A percentile compares a stretch with the other conserved stretches of the same genome.
Evolutionary conservation across 2,329 filamentous ascomycete genomes (phyloP).

Genomic region (Coleophoma eucalyptorum): DNA sequence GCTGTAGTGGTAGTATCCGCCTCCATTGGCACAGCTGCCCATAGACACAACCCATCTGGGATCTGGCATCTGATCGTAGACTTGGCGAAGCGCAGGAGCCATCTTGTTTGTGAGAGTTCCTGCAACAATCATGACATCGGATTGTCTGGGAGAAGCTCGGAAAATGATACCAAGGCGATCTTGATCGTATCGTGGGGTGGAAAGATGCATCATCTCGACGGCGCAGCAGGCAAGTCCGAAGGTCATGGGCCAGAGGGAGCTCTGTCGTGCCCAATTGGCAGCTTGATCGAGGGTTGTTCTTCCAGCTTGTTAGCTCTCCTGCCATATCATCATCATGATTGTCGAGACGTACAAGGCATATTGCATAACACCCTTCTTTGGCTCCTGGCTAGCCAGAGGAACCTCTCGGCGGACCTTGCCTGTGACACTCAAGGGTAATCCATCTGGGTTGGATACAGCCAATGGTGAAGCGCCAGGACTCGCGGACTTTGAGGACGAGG

Average conservation of each 20-base stretch:
- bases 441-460: constrained; percentile 49
- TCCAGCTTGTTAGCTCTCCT: no score
- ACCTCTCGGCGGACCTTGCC: constrained; percentile 62
- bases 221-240: constrained; percentile 88
- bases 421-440: constrained; percentile 45
- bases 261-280: constrained; percentile 80
- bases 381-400: constrained; percentile 72
- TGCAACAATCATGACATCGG: constrained; percentile 91
- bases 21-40: constrained; percentile 81
- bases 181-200: constrained; percentile 84
- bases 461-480: constrained; percentile 50
- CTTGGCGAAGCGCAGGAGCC: constrained; percentile 83
- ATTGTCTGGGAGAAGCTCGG: constrained; percentile 81
- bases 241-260: constrained; percentile 84
- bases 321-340: no score
- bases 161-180: constrained; percentile 88
- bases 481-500: constrained; percentile 60
- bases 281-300: constrained; percentile 77
- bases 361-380: constrained; percentile 76
- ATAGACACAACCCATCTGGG: constrained; percentile 82
- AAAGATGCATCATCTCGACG: constrained; percentile 90
- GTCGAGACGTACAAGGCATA: constrained; percentile 71
- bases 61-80: constrained; percentile 95
- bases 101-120: constrained; percentile 96
- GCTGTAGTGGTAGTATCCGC: constrained; percentile 84